Evolutionary conservation across 495 filamentous ascomycete species (phyloP).

Genomic region (Penicillium tannophilum): DNA sequence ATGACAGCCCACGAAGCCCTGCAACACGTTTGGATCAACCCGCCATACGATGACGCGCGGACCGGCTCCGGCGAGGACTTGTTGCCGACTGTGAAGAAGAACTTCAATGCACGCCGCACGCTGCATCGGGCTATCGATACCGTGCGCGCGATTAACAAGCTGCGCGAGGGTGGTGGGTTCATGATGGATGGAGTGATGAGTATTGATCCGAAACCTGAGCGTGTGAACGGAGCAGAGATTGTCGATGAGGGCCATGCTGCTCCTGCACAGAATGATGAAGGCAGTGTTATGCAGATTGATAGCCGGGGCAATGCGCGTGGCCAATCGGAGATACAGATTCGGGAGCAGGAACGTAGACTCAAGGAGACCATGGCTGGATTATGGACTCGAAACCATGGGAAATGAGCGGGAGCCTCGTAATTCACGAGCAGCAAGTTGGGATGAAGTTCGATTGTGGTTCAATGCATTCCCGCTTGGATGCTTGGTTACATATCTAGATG

Average conservation of each 20-base stretch:
- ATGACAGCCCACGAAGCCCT: conserved; percentile 96
- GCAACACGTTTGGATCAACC: conserved; percentile 83
- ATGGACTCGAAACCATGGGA: conserved; percentile 48
- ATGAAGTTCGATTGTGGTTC: neutral
- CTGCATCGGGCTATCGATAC: conserved; percentile 97
- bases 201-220: conserved; percentile 60
- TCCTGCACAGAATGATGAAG: neutral
- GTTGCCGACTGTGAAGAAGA: conserved; percentile 94
- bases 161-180: conserved; percentile 77
- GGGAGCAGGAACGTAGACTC: conserved; percentile 61
- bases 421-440: neutral
- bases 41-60: conserved; percentile 39
- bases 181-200: conserved; percentile 82
- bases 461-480: neutral
- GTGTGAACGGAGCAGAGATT: conserved; percentile 47
- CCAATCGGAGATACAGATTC: conserved; percentile 66
- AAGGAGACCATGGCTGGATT: conserved; percentile 61
- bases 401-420: conserved; percentile 15
- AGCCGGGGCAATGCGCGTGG: conserved; percentile 60
- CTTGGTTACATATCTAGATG: neutral
- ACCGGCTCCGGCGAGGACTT: conserved; percentile 67
- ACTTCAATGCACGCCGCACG: conserved; percentile 94
- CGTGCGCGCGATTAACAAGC: conserved; percentile 95
- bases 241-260: conserved; percentile 36
- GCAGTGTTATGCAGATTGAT: conserved; percentile 52